A percentile compares a stretch with the other conserved stretches of the same genome.
These are phyloP conservation scores for Forsythia suspensa DNA, from an alignment of 257 asterid genomes.

Conservation along the genomic window DNA sequence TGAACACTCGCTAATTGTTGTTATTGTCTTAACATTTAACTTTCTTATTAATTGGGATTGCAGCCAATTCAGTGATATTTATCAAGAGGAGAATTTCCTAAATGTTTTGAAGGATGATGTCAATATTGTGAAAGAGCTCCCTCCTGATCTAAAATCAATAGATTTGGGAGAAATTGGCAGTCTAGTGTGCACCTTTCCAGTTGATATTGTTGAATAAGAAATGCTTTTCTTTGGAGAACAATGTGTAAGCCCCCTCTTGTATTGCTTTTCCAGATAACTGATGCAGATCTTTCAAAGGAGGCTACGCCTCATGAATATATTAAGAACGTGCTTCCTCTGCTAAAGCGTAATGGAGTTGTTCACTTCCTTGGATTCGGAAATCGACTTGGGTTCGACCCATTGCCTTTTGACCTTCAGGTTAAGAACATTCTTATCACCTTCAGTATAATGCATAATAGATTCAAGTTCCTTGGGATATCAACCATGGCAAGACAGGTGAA, in stretches of 20 bases:
- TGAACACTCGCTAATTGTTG: too few species aligned
- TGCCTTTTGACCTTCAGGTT: slow-evolving; percentile 84
- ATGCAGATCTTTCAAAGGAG: slow-evolving; percentile 87
- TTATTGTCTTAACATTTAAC: neutral
- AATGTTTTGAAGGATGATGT: slow-evolving; percentile 59
- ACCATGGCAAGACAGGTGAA: neutral
- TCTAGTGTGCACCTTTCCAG: slow-evolving; percentile 47
- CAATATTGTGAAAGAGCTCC: slow-evolving; percentile 69
- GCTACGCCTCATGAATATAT: slow-evolving; percentile 81
- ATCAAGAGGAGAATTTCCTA: slow-evolving; percentile 77
- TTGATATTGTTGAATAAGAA: slow-evolving; percentile 3
- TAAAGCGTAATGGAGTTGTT: slow-evolving; percentile 64
- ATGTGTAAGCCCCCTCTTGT: slow-evolving; percentile 12
- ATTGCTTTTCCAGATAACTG: slow-evolving; percentile 63
- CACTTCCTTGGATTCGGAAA: slow-evolving; percentile 97
- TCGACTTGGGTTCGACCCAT: slow-evolving; percentile 80
- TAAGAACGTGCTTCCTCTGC: slow-evolving; percentile 58
- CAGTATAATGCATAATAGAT: neutral
- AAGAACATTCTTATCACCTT: neutral
- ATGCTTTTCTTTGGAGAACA: neutral
- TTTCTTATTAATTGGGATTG: slow-evolving; percentile 9
- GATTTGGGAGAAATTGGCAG: slow-evolving; percentile 81
- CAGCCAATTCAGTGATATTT: slow-evolving; percentile 90
- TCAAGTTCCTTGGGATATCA: neutral
- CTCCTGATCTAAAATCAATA: slow-evolving; percentile 54